Conservation (phyloP, 75 land plant genomes). For the Cupressus sempervirens region DNA sequence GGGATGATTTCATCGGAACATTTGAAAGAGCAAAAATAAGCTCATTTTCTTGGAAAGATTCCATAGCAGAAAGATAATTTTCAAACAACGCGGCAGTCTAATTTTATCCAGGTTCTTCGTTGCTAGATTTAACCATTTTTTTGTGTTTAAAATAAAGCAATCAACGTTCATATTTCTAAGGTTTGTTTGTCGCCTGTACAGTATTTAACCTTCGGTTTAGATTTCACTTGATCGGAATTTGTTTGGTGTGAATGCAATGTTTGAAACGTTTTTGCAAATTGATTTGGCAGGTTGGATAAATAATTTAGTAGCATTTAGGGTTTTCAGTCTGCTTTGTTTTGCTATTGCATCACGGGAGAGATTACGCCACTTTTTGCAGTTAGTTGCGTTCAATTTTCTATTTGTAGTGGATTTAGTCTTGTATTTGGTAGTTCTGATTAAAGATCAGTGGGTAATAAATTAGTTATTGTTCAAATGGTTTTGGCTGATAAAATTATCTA, state of each 20-base stretch:
- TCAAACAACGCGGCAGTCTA: not conserved
- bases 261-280: not conserved
- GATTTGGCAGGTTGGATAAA: not conserved
- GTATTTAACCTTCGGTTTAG: not conserved
- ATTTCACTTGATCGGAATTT: not conserved
- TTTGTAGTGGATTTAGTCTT: not conserved
- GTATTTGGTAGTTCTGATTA: not conserved
- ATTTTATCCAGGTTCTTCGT: slow-evolving; percentile 7
- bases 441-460: not conserved
- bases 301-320: not conserved
- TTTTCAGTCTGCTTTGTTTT: not conserved
- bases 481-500: not conserved
- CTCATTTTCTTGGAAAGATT: not conserved
- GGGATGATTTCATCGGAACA: not conserved
- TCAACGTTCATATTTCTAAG: not conserved
- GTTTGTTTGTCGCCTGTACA: not conserved
- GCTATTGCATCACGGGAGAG: not conserved
- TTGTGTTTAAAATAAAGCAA: not conserved
- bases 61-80: not conserved
- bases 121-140: not conserved
- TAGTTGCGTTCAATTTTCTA: not conserved
- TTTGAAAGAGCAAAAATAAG: not conserved
- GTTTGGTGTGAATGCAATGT: not conserved
- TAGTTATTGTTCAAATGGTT: too few species aligned
- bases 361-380: not conserved